Base-by-base conservation (phyloP, 2,329 filamentous ascomycete species). In the Aspergillus puulaauensis region DNA sequence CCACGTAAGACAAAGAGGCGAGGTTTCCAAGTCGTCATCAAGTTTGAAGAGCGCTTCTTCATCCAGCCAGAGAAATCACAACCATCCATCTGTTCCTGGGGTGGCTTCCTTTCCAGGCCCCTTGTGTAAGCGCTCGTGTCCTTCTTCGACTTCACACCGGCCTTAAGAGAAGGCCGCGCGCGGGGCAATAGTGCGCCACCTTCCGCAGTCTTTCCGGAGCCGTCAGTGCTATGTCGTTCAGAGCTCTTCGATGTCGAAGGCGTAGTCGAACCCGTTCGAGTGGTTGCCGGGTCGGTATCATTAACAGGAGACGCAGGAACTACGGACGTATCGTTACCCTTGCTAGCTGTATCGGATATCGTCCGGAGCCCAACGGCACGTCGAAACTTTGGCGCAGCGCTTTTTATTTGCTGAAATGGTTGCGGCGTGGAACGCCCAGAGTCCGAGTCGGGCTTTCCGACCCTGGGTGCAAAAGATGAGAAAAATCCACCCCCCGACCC, bases 41-140 rank as follows among this genome's bases (percentile, higher is more conserved):
- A 81, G 68, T 93, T 95, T 1, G 91, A 93, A 59, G 91, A 96
- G 76, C 96, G 93, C 83, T 99, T 99, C 81, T 95, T 98, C 95
- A 99, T 99, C 95, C 95, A 99, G 1, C 95, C 95, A 68, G 89
- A 93, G 73, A 96, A 98, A 70, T 99, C 93, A 55, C 91, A 93
- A 60, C 86, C 87, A 61, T 86, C 79, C 75, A 96, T 95, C 60
- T 93, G 92, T 70, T 96, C 91, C 55, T 86, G 82, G 0, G 95
- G 95, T 0, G 85, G 79, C 59, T 93, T 89, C 74, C 93, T 92
- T 66, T 90, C 84, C 41, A 98, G 78, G 0, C 95, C 95, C 31
- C 90, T 88, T 17, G 88, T 90, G 75, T 98, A 99, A 1, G 95
- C 95, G 68, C 93, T 97, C 0, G 95, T 99, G 57, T 91, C 88